Evolutionary conservation across 208 protist species (phyloP).

Genomic region (Trypanosoma congolense): DNA sequence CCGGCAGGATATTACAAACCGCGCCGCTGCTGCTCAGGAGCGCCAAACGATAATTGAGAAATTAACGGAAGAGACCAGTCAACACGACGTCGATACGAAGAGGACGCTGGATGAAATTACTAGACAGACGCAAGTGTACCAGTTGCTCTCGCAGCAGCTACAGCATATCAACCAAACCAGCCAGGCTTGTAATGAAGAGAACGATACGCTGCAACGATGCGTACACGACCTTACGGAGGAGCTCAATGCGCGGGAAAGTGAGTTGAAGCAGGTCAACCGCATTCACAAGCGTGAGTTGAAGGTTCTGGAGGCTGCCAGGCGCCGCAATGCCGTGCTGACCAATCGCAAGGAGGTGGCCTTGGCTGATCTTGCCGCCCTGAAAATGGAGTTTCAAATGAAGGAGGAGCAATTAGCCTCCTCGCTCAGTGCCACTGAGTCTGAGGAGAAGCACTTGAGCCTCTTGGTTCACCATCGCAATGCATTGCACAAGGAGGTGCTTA

Average conservation of each 20-base stretch:
- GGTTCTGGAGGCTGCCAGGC: slow-evolving; percentile 60
- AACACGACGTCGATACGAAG: slow-evolving; percentile 44
- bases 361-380: slow-evolving; percentile 32
- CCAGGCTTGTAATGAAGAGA: slow-evolving; percentile 88
- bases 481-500: slow-evolving; percentile 68
- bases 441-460: slow-evolving; percentile 31
- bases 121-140: slow-evolving; percentile 73
- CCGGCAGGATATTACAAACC: slow-evolving; percentile 49
- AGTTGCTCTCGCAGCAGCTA: slow-evolving; percentile 65
- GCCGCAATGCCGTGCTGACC: slow-evolving; percentile 69
- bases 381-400: slow-evolving; percentile 31
- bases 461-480: slow-evolving; percentile 66
- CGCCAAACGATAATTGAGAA: slow-evolving; percentile 49
- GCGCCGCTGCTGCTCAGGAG: slow-evolving; percentile 25
- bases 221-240: slow-evolving; percentile 52
- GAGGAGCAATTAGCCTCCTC: slow-evolving; percentile 55
- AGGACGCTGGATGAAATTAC: slow-evolving; percentile 35
- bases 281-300: slow-evolving; percentile 47
- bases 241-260: slow-evolving; percentile 58
- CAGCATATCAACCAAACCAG: slow-evolving; percentile 78
- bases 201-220: slow-evolving; percentile 61
- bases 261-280: slow-evolving; percentile 35
- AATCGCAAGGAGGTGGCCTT: slow-evolving; percentile 49
- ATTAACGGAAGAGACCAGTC: slow-evolving; percentile 48
- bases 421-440: slow-evolving; percentile 28